Base-by-base conservation (phyloP, 2,329 filamentous ascomycete genomes). In the Cladosporium colombiae region DNA sequence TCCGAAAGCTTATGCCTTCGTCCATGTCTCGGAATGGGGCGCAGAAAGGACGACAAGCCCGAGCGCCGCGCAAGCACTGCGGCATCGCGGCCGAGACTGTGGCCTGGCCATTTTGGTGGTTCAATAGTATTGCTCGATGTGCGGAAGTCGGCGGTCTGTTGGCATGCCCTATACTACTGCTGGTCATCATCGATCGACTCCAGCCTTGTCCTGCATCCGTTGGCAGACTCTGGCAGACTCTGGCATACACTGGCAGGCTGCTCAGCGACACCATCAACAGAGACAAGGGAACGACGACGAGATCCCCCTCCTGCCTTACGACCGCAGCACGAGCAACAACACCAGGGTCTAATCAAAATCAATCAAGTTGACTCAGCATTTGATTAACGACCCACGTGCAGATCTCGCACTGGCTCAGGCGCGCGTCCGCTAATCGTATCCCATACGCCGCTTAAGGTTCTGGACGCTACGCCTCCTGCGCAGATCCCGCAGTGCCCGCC, bases 61-160 rank as follows among this genome's bases (percentile, higher is more conserved):
- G 49, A 63, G 49, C 52, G 44, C 59, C 59, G 33, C 59, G 59
- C 59, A 62, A 62, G 44, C 59, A 52, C 29, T n/a, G 53, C 46
- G 44, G 21, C 46, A 31, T 18, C 29, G 18, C 29, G 52, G 52
- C 13, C 52, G 52, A 55, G 27, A 29, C 18, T 31, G 31, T 14
- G 52, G 16, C 52, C 52, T 31, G 29, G 27, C 27, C 52, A 33
- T 33, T 21, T 46, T 21, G 40, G 40, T 46, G 40, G n/a, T 46
- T 46, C 40, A 6, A 46, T 46, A 40, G 4, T n/a, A 11, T 10
- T 21, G 40, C n/a, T 4, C n/a, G 18, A n/a, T n/a, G 5, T 4
- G 2, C 40, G 40, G 40, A 46, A 46, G 40, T 23, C 40, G 5
- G 40, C 40, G 40, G 40, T 23, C n/a, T 46, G n/a, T 21, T 21